A percentile compares a stretch with the other conserved stretches of the same genome.
These are phyloP conservation scores for Gorgonomyces haynaldii DNA, from an alignment of 192 early-diverging fungal genomes.

Conservation along the genomic window DNA sequence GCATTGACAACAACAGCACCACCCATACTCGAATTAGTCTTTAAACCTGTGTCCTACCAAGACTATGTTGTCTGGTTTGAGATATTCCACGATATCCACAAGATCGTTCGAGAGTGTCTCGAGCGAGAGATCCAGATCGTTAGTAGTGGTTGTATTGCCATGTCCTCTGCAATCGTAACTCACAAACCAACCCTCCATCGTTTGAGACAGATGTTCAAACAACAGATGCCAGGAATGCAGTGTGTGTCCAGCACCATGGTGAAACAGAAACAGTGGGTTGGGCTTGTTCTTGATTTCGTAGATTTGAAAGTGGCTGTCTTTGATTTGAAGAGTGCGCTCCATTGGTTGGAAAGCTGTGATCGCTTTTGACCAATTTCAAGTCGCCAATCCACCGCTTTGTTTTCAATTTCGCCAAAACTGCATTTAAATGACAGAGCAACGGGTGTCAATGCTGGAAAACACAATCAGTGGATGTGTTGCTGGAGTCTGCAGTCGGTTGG, in stretches of 20 bases:
- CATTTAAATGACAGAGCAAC: too few relatives aligned
- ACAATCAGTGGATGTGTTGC: constrained; percentile 44
- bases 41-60: constrained; percentile 30
- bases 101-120: constrained; percentile 19
- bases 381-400: too few relatives aligned
- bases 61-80: constrained; percentile 8
- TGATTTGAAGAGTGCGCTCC: too few relatives aligned
- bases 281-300: too few relatives aligned
- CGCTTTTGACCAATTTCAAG: too few relatives aligned
- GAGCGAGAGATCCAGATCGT: constrained; percentile 18
- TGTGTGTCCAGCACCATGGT: constrained; percentile 35
- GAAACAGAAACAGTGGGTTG: constrained; percentile 31
- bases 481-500: constrained; percentile 56
- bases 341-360: too few relatives aligned
- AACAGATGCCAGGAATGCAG: constrained; percentile 23
- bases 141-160: constrained; percentile 14
- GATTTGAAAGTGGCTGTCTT: too few relatives aligned
- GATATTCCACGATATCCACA: constrained; percentile 9
- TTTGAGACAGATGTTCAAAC: constrained; percentile 3
- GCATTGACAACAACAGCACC: constrained; percentile 26
- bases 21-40: constrained; percentile 20
- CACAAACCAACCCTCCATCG: constrained; percentile 5
- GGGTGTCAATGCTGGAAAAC: constrained; percentile 21
- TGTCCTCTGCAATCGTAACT: constrained; percentile 25
- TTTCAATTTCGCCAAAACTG: too few relatives aligned